Conservation (phyloP, 352 stramenopile genomes). For the Globisporangium middletonii region DNA sequence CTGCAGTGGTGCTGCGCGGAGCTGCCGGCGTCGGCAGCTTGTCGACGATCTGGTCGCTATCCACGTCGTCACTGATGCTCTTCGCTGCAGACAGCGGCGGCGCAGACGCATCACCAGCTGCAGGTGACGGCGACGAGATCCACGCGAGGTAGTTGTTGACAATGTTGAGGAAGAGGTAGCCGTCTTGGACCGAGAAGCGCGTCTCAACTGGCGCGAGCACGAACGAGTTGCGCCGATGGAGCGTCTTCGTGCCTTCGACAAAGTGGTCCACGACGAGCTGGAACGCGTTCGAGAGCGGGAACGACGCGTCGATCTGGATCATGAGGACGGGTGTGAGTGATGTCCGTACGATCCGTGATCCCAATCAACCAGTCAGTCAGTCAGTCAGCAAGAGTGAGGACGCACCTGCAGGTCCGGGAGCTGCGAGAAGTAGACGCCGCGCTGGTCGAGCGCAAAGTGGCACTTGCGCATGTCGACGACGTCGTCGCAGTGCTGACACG, state of each 20-base stretch:
- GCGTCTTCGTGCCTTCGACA: constrained; percentile 43
- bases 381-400: not conserved
- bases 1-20: not conserved
- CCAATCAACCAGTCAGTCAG: not conserved
- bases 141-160: constrained; percentile 80
- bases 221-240: constrained; percentile 71
- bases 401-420: constrained; percentile 76
- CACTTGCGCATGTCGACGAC: constrained; percentile 69
- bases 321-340: constrained; percentile 1
- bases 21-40: not conserved
- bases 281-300: constrained; percentile 79
- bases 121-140: constrained; percentile 22
- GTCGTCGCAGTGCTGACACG: constrained; percentile 49
- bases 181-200: constrained; percentile 84
- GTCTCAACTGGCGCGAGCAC: constrained; percentile 77
- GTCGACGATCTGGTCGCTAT: constrained; percentile 1
- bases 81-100: not conserved
- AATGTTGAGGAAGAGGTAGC: constrained; percentile 78
- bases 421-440: constrained; percentile 81
- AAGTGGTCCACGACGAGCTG: constrained; percentile 76
- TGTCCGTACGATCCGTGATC: not conserved
- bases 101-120: not conserved
- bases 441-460: constrained; percentile 74
- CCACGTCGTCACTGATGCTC: not conserved
- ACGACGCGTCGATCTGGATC: constrained; percentile 84